Evolutionary conservation across 2,329 filamentous ascomycete genomes (phyloP).

Genomic region (Alternaria consortialis): DNA sequence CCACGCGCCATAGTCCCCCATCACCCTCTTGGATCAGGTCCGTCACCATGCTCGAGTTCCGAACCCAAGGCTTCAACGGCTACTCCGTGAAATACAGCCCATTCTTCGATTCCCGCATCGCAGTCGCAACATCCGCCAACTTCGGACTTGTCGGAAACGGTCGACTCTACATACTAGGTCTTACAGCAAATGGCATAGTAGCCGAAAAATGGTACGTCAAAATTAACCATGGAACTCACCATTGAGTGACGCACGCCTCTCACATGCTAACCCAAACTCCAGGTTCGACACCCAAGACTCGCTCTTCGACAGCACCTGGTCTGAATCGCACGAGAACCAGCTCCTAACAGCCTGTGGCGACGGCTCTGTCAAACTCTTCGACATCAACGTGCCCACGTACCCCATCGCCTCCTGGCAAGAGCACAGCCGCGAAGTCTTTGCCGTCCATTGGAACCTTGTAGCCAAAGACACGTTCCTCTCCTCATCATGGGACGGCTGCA

Average conservation of each 20-base stretch:
- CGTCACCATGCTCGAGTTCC: constrained; percentile 84
- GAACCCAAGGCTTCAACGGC: constrained; percentile 92
- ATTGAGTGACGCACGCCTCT: not conserved
- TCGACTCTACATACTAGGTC: constrained; percentile 80
- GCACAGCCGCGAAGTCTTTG: constrained; percentile 91
- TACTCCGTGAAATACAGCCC: constrained; percentile 98
- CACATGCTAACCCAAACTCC: constrained; percentile 17
- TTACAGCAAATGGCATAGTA: constrained; percentile 84
- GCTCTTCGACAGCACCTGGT: constrained; percentile 94
- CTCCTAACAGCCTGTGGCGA: constrained; percentile 89
- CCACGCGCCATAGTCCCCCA: constrained; percentile 24
- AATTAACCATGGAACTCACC: not conserved
- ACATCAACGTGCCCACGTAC: constrained; percentile 80
- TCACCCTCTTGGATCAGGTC: not conserved
- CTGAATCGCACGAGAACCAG: constrained; percentile 95
- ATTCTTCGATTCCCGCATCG: constrained; percentile 94
- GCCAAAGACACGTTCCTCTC: constrained; percentile 91
- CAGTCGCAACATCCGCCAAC: constrained; percentile 90
- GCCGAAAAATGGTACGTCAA: constrained; percentile 76
- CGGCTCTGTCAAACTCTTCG: constrained; percentile 93
- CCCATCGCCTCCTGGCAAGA: constrained; percentile 93
- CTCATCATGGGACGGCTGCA: constrained; percentile 93
- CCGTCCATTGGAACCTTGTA: constrained; percentile 90
- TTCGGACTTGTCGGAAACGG: constrained; percentile 98
- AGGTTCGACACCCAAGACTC: constrained; percentile 98